Base-by-base conservation (phyloP, 345 rosid genomes). In the Schrenkiella parvula region DNA sequence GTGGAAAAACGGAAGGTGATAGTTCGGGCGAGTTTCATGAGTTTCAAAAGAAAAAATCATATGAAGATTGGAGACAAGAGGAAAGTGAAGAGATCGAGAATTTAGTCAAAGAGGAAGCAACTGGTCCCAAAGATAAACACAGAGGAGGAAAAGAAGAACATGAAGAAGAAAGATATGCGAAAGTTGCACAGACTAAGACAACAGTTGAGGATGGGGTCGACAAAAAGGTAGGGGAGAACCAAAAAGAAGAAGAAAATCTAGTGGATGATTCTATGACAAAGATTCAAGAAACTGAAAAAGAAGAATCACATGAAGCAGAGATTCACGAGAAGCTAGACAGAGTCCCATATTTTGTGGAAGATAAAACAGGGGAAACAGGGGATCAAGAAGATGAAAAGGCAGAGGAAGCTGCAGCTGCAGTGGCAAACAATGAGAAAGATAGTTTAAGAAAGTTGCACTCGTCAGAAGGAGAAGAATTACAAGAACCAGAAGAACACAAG, bases 401-500 rank as follows among this genome's bases (percentile, higher is more conserved):
- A 13, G 59, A 41, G 51, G 66, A 64, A 37, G 48, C 37, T 74
- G 61, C 43, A 47, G 78, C 7, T 66, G 61, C 7, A 29, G 12
- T 64, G 39, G 50, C 41, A 17, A 64, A 17, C 5, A 32, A 65
- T 25, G 77, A 34, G 44, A 52, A 12, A 13, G 21, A 7, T 29
- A 34, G 23, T 56, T 46, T 52, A 47, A 73, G 19, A 56, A 66
- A 34, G 14, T 8, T 29, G 14, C 51, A 62, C 26, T 17, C 15
- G n/a, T 22, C 6, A 9, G 12, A 23, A 21, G 35, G 50, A 17
- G 44, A 43, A n/a, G 71, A 48, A 64, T 31, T 52, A 76, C 21
- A 47, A 54, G 21, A 25, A 53, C 5, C 38, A 51, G 59, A 61
- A 46, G 34, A 38, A 37, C 26, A 48, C 6, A 29, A 17, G 67